Conservation (phyloP, 331 rosid genomes). For the Quercus phellos region DNA sequence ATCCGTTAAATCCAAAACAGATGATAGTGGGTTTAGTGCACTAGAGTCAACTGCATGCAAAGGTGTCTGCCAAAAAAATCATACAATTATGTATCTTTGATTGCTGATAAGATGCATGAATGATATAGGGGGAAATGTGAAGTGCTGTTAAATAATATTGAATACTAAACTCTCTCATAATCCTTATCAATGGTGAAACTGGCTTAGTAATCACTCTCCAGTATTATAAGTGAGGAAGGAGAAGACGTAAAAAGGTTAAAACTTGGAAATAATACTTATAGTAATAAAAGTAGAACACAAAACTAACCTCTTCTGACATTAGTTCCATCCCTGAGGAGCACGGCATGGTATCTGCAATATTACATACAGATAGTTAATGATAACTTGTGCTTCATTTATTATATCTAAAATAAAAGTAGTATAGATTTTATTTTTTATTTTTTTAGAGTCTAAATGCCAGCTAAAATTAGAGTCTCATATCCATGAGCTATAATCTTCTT, state of each 20-base stretch:
- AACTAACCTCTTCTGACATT: slow-evolving; percentile 74
- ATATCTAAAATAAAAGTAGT: background rate
- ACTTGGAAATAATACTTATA: background rate
- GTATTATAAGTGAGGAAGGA: background rate
- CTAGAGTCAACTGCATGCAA: slow-evolving; percentile 43
- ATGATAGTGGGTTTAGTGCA: slow-evolving; percentile 28
- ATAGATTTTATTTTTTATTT: too few relatives aligned
- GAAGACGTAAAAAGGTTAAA: background rate
- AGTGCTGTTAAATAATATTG: background rate
- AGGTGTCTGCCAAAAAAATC: slow-evolving; percentile 32
- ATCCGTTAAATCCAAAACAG: slow-evolving; percentile 51
- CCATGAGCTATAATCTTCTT: background rate
- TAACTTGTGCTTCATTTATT: background rate
- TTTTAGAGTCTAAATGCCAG: background rate
- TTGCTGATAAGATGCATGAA: background rate
- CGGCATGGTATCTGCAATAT: slow-evolving; percentile 51
- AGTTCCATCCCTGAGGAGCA: slow-evolving; percentile 68
- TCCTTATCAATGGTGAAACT: background rate
- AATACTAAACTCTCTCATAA: background rate
- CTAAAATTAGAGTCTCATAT: background rate
- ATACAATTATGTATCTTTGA: background rate
- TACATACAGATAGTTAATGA: slow-evolving; percentile 17
- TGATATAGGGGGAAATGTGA: background rate
- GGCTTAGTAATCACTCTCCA: background rate
- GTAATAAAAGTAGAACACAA: slow-evolving; percentile 4